These are phyloP conservation scores for Aspergillus neoniger DNA, from an alignment of 2,329 filamentous ascomycete species.

Conservation along the genomic window DNA sequence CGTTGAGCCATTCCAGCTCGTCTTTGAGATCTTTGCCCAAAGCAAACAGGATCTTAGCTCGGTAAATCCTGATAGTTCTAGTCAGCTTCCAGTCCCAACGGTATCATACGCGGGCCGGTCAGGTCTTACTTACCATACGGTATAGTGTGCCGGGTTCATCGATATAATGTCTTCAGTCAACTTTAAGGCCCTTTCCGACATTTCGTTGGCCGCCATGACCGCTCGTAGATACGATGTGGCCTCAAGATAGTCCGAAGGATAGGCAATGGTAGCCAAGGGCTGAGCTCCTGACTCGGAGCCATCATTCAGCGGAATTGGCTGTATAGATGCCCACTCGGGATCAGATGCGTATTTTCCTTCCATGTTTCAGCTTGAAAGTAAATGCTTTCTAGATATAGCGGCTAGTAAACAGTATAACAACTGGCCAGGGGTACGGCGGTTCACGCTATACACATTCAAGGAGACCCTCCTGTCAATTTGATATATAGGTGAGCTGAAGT, in stretches of 20 bases:
- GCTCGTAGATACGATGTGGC: slow-evolving; percentile 92
- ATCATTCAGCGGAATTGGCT: slow-evolving; percentile 81
- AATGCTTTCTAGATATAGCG: not conserved
- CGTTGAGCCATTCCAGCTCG: slow-evolving; percentile 85
- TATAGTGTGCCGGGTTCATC: slow-evolving; percentile 97
- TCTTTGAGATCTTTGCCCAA: slow-evolving; percentile 65
- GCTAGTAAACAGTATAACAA: not conserved
- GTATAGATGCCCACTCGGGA: slow-evolving; percentile 79
- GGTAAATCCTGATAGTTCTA: slow-evolving; percentile 66
- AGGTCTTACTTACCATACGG: slow-evolving; percentile 70
- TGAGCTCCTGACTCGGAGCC: slow-evolving; percentile 56
- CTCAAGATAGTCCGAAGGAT: slow-evolving; percentile 85
- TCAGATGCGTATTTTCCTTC: slow-evolving; percentile 60
- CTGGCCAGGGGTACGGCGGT: not conserved
- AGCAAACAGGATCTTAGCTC: slow-evolving; percentile 73
- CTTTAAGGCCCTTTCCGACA: slow-evolving; percentile 72
- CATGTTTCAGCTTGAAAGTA: slow-evolving; percentile 23
- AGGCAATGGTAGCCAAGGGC: slow-evolving; percentile 89
- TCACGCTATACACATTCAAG: not conserved
- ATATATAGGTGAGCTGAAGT: not conserved
- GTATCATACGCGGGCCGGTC: not conserved
- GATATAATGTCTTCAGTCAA: slow-evolving; percentile 88
- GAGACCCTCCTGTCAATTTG: not conserved
- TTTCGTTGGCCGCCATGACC: slow-evolving; percentile 85
- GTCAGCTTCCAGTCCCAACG: slow-evolving; percentile 13